Evolutionary conservation across 495 filamentous ascomycete species (phyloP).

Genomic region (Polyplosphaeria fusca): DNA sequence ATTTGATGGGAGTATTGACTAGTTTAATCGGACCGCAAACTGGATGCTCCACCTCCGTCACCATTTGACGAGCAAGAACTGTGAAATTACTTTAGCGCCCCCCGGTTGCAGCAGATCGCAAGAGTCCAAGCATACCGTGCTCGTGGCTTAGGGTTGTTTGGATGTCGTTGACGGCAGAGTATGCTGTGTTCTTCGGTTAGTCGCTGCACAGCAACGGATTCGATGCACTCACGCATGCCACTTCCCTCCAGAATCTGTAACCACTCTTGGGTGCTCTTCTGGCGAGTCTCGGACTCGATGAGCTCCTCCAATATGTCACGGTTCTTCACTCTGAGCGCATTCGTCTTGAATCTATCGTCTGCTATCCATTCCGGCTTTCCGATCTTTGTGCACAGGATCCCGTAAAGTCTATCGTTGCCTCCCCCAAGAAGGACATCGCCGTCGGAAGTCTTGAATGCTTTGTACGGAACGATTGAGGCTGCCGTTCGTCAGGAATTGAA

Average conservation of each 20-base stretch:
- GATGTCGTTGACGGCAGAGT: conserved; percentile 92
- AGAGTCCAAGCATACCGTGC: conserved; percentile 53
- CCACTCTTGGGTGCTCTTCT: conserved; percentile 85
- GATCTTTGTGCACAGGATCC: conserved; percentile 75
- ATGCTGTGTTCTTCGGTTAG: too few relatives aligned
- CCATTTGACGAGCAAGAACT: conserved; percentile 83
- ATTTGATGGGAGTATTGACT: conserved; percentile 95
- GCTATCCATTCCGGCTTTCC: conserved; percentile 75
- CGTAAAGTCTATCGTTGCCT: conserved; percentile 89
- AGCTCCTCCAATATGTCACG: conserved; percentile 69
- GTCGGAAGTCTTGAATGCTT: conserved; percentile 86
- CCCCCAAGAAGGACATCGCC: conserved; percentile 90
- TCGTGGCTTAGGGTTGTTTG: conserved; percentile 77
- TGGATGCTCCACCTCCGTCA: conserved; percentile 79
- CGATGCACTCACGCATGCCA: conserved; percentile 65
- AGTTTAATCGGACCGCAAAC: conserved; percentile 81
- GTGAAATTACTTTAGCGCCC: conserved; percentile 21
- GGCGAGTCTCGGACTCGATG: conserved; percentile 69
- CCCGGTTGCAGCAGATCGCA: not conserved
- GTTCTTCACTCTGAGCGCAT: conserved; percentile 77
- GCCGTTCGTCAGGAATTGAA: conserved; percentile 46
- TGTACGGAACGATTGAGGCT: conserved; percentile 95
- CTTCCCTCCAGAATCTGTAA: conserved; percentile 79
- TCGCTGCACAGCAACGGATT: too few relatives aligned
- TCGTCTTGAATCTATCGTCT: conserved; percentile 71